A percentile compares a stretch with the other conserved stretches of the same genome.
Conservation (phyloP, 1,284 basidiomycete genomes). For the Fomes fomentarius region DNA sequence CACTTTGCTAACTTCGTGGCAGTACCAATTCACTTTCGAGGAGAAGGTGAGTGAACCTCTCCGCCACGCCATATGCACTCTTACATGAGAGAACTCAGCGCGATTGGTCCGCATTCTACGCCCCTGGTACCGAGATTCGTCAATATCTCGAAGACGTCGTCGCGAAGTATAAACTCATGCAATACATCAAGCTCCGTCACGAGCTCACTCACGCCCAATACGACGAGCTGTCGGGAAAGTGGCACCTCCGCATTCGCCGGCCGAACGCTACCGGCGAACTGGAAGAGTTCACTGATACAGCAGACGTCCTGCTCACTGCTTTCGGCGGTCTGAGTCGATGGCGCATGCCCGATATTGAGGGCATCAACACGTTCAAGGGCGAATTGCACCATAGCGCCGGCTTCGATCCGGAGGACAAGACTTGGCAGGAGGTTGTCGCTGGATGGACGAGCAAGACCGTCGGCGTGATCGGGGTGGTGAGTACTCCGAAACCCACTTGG, state of each 20-base stretch:
- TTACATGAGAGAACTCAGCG: conserved; percentile 37
- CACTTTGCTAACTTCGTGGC: background rate
- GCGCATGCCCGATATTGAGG: conserved; percentile 63
- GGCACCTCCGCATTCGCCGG: conserved; percentile 51
- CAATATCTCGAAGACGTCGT: conserved; percentile 55
- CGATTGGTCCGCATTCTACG: conserved; percentile 64
- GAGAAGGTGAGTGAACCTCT: conserved; percentile 41
- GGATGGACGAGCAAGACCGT: conserved; percentile 58
- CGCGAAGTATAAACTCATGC: conserved; percentile 58
- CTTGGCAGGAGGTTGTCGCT: conserved; percentile 51
- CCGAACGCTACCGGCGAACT: conserved; percentile 23
- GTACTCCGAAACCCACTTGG: conserved; percentile 17
- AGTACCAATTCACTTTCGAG: conserved; percentile 67
- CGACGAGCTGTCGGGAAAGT: conserved; percentile 52
- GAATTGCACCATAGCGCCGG: conserved; percentile 57
- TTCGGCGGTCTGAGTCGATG: conserved; percentile 55
- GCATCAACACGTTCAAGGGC: conserved; percentile 54
- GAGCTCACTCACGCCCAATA: conserved; percentile 54
- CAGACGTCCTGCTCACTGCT: conserved; percentile 56
- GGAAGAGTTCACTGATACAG: conserved; percentile 53
- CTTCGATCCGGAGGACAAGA: conserved; percentile 50
- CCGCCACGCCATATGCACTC: background rate
- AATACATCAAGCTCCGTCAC: conserved; percentile 57
- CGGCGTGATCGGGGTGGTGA: conserved; percentile 64
- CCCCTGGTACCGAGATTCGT: conserved; percentile 59